Conservation (phyloP, 2,329 filamentous ascomycete genomes). For the Hortaea sp. region DNA sequence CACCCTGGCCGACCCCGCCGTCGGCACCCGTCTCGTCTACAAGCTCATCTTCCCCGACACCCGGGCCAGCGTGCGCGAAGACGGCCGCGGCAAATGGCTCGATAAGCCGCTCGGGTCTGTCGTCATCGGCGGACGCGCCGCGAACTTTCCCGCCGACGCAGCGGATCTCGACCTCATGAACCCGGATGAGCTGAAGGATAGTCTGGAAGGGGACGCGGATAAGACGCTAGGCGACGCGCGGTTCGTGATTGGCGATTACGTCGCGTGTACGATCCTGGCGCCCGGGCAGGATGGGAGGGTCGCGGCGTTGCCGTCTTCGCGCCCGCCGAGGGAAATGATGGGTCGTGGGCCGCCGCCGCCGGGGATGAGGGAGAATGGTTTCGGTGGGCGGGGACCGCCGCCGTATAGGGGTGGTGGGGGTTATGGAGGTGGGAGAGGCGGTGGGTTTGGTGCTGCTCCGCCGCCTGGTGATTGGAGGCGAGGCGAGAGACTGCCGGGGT, state of each 20-base stretch:
- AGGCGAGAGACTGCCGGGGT: slow-evolving; percentile 25
- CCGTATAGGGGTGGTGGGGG: slow-evolving; percentile 14
- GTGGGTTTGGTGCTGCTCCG: slow-evolving; percentile 17
- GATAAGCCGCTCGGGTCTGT: slow-evolving; percentile 76
- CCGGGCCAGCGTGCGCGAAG: slow-evolving; percentile 32
- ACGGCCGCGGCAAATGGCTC: slow-evolving; percentile 52
- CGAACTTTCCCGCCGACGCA: slow-evolving; percentile 22
- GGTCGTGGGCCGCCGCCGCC: slow-evolving; percentile 4
- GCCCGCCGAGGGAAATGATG: slow-evolving; percentile 15
- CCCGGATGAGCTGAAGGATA: slow-evolving; percentile 12
- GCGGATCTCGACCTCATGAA: too few species aligned
- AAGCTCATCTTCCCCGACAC: slow-evolving; percentile 78
- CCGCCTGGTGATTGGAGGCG: slow-evolving; percentile 30
- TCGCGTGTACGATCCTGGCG: slow-evolving; percentile 72
- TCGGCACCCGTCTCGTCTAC: slow-evolving; percentile 80
- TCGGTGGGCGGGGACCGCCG: slow-evolving; percentile 2
- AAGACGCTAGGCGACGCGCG: slow-evolving; percentile 67
- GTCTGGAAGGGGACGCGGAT: slow-evolving; percentile 46
- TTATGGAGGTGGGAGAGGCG: slow-evolving; percentile 10
- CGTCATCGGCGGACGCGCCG: slow-evolving; percentile 48
- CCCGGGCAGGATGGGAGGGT: slow-evolving; percentile 66
- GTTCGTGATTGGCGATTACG: slow-evolving; percentile 82
- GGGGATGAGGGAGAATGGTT: slow-evolving; percentile 10
- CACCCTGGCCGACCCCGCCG: slow-evolving; percentile 60
- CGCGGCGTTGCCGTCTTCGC: slow-evolving; percentile 42